Base-by-base conservation (phyloP, 2,329 filamentous ascomycete species). In the Trichoderma brevicompactum region DNA sequence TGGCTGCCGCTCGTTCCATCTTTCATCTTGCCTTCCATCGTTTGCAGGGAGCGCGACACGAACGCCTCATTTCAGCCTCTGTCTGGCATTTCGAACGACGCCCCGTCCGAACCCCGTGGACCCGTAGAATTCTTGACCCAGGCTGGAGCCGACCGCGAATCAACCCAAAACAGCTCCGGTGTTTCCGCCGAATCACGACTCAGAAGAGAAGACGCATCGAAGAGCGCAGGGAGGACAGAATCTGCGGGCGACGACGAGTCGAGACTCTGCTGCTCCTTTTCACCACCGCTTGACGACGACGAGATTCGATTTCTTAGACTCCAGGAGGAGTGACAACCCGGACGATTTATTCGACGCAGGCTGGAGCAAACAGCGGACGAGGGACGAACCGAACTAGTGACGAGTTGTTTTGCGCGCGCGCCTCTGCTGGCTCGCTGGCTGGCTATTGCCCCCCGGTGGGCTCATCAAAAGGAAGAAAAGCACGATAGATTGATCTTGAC, bases 391-490 rank as follows among this genome's bases (percentile, higher is more conserved):
- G 12, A 62, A 28, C 28, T n/a, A 28, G 28, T 48, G 59, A 43
- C 48, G 38, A 53, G 28, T 36, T 53, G 59, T 36, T 32, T 28
- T 60, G 32, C 41, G 49, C 48, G 49, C 40, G 40, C 40, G 38
- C 36, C 12, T 49, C 54, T 44, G 61, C 61, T 64, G 52, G 43
- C 61, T 28, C 17, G 19, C 41, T 32, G 19, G 34, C 52, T 49
- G 50, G 52, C 36, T n/a, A 56, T 49, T 56, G 55, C 56, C 67
- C 65, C 65, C 52, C 36, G 50, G 48, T 17, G 59, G 58, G 60
- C 50, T 49, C 36, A 5, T 2, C 32, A 34, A 32, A 55, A 48
- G 1, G 13, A 50, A 43, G n/a, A n/a, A 53, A 46, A 13, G 8
- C 15, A 28, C 36, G 46, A 59, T 50, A 38, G 38, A 46, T 43